Evolutionary conservation across 2,329 filamentous ascomycete genomes (phyloP).

Genomic region (Talaromyces piceae): DNA sequence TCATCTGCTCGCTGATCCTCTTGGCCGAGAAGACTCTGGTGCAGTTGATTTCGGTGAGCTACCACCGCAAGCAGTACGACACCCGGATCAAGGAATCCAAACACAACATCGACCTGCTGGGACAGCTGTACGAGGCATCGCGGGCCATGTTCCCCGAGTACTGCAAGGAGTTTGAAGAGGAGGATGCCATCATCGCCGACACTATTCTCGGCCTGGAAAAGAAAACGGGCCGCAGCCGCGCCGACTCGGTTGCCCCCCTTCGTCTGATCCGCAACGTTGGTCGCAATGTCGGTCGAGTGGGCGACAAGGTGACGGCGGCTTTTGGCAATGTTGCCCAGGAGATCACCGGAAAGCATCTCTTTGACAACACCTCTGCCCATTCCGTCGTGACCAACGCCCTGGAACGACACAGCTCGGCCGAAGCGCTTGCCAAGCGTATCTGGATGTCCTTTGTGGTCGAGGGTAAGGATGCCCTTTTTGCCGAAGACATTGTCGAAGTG

Average conservation of each 20-base stretch:
- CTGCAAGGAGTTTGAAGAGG: slow-evolving; percentile 80
- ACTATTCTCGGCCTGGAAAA: slow-evolving; percentile 60
- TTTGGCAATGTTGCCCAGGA: slow-evolving; percentile 92
- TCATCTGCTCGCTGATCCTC: slow-evolving; percentile 51
- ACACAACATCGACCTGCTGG: slow-evolving; percentile 71
- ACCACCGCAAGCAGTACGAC: slow-evolving; percentile 61
- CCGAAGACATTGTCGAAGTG: slow-evolving; percentile 80
- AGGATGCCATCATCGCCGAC: slow-evolving; percentile 88
- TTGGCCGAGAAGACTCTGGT: slow-evolving; percentile 54
- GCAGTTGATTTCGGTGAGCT: slow-evolving; percentile 61
- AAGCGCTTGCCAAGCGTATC: slow-evolving; percentile 86
- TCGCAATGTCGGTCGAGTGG: slow-evolving; percentile 67
- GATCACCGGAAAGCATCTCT: slow-evolving; percentile 90
- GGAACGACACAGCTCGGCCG: slow-evolving; percentile 73
- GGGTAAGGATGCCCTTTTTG: slow-evolving; percentile 68
- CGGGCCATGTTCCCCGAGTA: slow-evolving; percentile 84
- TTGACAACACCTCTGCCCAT: slow-evolving; percentile 85
- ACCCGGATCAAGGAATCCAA: slow-evolving; percentile 80
- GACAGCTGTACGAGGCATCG: slow-evolving; percentile 84
- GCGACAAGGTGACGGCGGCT: slow-evolving; percentile 86
- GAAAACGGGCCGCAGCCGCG: slow-evolving; percentile 40
- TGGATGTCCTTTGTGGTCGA: slow-evolving; percentile 99
- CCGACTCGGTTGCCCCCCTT: slow-evolving; percentile 67
- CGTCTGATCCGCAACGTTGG: slow-evolving; percentile 67
- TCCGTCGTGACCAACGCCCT: slow-evolving; percentile 83